These are phyloP conservation scores for Trichoderma atrobrunneum DNA, from an alignment of 2,329 filamentous ascomycete genomes.

Conservation along the genomic window DNA sequence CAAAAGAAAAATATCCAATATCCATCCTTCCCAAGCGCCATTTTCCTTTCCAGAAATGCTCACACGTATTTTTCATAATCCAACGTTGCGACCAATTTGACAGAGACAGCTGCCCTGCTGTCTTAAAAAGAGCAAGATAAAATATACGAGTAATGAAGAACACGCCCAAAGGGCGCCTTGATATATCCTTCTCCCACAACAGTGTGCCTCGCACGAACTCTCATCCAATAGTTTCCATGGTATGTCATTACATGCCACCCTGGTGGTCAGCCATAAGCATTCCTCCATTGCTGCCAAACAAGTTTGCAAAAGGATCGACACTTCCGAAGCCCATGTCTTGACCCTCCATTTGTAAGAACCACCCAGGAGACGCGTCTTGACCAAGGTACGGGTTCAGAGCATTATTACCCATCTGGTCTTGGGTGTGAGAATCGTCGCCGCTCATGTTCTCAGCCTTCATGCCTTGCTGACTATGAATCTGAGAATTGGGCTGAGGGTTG, in stretches of 20 bases:
- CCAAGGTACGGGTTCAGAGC: slow-evolving; percentile 28
- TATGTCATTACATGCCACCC: not conserved
- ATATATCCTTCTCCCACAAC: not conserved
- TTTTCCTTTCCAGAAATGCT: slow-evolving; percentile 1
- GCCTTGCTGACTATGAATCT: slow-evolving; percentile 29
- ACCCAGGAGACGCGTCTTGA: slow-evolving; percentile 62
- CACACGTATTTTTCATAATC: not conserved
- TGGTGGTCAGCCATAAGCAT: slow-evolving; percentile 37
- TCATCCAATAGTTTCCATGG: not conserved
- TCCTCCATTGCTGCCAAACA: slow-evolving; percentile 44
- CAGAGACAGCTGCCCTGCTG: not conserved
- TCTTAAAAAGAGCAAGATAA: not conserved
- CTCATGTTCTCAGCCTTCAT: slow-evolving; percentile 32
- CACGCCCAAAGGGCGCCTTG: not conserved
- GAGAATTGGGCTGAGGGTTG: slow-evolving; percentile 26
- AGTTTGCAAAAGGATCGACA: slow-evolving; percentile 48
- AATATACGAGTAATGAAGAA: not conserved
- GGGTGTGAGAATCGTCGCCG: slow-evolving; percentile 29
- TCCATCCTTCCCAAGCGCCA: slow-evolving; percentile 7
- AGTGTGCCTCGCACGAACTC: not conserved
- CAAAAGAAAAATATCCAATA: not conserved
- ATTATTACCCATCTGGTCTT: slow-evolving; percentile 23
- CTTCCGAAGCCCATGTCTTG: slow-evolving; percentile 46
- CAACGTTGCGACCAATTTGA: not conserved
- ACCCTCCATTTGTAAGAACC: slow-evolving; percentile 82